These are phyloP conservation scores for Imleria badia DNA, from an alignment of 768 basidiomycete genomes.

Conservation along the genomic window DNA sequence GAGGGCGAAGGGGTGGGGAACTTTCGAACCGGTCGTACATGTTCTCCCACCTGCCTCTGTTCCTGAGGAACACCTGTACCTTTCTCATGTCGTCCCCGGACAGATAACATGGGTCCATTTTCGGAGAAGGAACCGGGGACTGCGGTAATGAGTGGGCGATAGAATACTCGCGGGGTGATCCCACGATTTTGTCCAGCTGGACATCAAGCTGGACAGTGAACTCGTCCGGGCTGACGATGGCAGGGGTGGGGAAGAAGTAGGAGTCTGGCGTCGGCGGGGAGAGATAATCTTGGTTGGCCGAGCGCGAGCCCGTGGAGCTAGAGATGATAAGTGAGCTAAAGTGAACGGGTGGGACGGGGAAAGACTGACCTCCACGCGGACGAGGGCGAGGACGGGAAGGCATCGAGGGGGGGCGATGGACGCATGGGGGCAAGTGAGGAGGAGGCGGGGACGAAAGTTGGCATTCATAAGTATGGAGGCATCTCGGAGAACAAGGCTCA, in stretches of 20 bases:
- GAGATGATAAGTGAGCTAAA: background rate
- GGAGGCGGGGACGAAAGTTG: background rate
- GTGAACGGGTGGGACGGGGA: background rate
- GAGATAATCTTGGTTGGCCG: conserved; percentile 7
- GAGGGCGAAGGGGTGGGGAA: conserved; percentile 5
- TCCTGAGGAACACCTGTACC: conserved; percentile 16
- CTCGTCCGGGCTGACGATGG: conserved; percentile 16
- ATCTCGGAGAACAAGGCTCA: conserved; percentile 7
- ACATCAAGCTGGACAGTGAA: conserved; percentile 9
- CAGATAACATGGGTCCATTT: background rate
- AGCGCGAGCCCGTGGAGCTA: conserved; percentile 12
- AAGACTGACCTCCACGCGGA: conserved; percentile 27
- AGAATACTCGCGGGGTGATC: background rate
- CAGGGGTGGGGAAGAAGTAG: conserved; percentile 2
- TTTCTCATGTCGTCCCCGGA: conserved; percentile 16
- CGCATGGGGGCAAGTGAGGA: background rate
- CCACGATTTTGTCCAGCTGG: conserved; percentile 5
- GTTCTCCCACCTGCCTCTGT: conserved; percentile 8
- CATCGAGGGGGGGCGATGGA: background rate
- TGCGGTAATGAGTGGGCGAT: background rate
- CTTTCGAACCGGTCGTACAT: conserved; percentile 10
- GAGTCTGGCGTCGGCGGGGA: conserved; percentile 24
- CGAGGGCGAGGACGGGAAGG: conserved; percentile 19
- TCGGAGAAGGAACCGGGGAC: background rate
- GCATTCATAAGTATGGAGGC: background rate